Evolutionary conservation across 371 early-diverging fungal genomes (phyloP).

Genomic region (Syncephalastrum sp.): DNA sequence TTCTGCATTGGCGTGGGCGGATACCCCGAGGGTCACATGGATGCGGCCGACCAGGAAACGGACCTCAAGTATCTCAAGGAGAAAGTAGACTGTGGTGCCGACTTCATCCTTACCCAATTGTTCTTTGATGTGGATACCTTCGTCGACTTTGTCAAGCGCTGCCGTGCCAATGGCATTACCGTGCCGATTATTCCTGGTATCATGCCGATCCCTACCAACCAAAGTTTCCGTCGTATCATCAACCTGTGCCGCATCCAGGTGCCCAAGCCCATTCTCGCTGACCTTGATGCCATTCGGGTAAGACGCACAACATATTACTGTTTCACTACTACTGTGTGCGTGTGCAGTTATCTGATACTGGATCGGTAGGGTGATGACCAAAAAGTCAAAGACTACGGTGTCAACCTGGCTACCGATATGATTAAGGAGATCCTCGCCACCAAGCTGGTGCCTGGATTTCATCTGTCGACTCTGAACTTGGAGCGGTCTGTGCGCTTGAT

Average conservation of each 20-base stretch:
- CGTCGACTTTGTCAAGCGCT: conserved; percentile 70
- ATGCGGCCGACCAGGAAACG: conserved; percentile 51
- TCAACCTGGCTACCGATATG: conserved; percentile 70
- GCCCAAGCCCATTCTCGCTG: conserved; percentile 64
- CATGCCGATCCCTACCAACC: conserved; percentile 92
- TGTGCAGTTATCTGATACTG: not conserved
- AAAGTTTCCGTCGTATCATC: conserved; percentile 87
- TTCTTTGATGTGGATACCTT: conserved; percentile 85
- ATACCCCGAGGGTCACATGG: conserved; percentile 95
- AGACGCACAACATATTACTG: not conserved
- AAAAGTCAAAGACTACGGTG: conserved; percentile 92
- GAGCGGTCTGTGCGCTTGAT: conserved; percentile 87
- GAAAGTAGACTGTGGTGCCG: conserved; percentile 91
- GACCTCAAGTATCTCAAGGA: conserved; percentile 70
- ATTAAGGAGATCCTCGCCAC: conserved; percentile 57
- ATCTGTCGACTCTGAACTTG: conserved; percentile 85
- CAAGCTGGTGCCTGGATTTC: conserved; percentile 62
- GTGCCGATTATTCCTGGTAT: conserved; percentile 93
- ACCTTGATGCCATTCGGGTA: conserved; percentile 80
- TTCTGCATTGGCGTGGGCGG: conserved; percentile 97
- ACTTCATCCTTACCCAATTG: conserved; percentile 93
- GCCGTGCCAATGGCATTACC: conserved; percentile 62
- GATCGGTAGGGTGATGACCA: conserved; percentile 75
- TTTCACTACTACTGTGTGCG: not conserved
- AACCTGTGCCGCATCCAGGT: conserved; percentile 80